Conservation (phyloP, 768 basidiomycete genomes). For the Antrodiella citrinella region DNA sequence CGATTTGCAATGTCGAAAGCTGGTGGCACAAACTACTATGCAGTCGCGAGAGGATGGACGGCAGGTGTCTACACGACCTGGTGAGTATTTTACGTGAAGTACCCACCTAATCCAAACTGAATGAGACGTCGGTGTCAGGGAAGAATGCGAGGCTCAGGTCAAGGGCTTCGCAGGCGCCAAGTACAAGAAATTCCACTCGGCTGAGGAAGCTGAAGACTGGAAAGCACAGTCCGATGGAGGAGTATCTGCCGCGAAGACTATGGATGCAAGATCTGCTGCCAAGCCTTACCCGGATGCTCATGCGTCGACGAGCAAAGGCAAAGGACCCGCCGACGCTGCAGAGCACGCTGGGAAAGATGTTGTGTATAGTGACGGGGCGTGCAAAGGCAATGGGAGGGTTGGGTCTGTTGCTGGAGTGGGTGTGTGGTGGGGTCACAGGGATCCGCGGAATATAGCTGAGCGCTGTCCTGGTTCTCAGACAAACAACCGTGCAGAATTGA, state of each 20-base stretch:
- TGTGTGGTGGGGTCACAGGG: conserved; percentile 77
- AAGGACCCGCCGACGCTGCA: conserved; percentile 10
- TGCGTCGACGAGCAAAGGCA: conserved; percentile 3
- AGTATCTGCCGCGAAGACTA: not conserved
- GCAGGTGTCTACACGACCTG: conserved; percentile 69
- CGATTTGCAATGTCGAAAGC: conserved; percentile 26
- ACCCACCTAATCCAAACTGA: conserved; percentile 13
- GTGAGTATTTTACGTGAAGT: conserved; percentile 29
- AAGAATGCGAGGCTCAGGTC: conserved; percentile 61
- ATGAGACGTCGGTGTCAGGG: conserved; percentile 35
- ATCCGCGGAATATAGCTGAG: conserved; percentile 75
- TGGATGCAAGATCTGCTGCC: not conserved
- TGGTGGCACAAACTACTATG: conserved; percentile 51
- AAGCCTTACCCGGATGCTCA: conserved; percentile 1
- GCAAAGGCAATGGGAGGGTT: conserved; percentile 67
- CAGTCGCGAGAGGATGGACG: conserved; percentile 55
- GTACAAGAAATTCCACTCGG: conserved; percentile 60
- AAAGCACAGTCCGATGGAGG: conserved; percentile 15
- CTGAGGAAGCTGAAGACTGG: conserved; percentile 53
- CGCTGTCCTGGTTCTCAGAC: conserved; percentile 79
- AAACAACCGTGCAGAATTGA: conserved; percentile 83
- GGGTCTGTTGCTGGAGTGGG: conserved; percentile 75
- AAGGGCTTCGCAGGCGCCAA: conserved; percentile 53
- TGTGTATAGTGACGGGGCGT: conserved; percentile 90
- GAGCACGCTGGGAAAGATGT: conserved; percentile 25